Conservation (phyloP, 495 filamentous ascomycete genomes). For the Letharia lupina region DNA sequence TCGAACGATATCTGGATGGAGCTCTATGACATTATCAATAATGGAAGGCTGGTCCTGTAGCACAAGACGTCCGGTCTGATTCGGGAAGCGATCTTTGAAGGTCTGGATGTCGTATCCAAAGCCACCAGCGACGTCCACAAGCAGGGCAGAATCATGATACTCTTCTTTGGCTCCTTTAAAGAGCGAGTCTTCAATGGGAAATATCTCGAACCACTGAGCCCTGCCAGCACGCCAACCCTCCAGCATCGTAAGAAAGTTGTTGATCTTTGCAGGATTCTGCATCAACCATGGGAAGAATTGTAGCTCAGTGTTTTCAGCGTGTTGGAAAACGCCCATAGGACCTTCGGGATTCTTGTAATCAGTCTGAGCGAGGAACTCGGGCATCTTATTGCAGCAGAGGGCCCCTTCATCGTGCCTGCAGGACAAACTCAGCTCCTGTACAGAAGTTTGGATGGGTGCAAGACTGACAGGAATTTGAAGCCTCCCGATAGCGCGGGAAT, state of each 20-base stretch:
- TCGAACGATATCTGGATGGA: slow-evolving; percentile 17
- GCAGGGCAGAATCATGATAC: slow-evolving; percentile 22
- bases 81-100: slow-evolving; percentile 27
- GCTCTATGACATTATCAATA: slow-evolving; percentile 1
- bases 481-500: neutral
- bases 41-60: slow-evolving; percentile 25
- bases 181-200: slow-evolving; percentile 32
- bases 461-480: neutral
- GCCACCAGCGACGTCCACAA: slow-evolving; percentile 29
- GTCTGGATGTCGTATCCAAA: slow-evolving; percentile 22
- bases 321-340: slow-evolving; percentile 23
- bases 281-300: slow-evolving; percentile 23
- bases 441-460: neutral
- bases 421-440: neutral
- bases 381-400: slow-evolving; percentile 10
- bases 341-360: slow-evolving; percentile 33
- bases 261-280: slow-evolving; percentile 7
- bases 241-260: slow-evolving; percentile 11
- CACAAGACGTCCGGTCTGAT: slow-evolving; percentile 18
- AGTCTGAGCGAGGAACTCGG: slow-evolving; percentile 29
- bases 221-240: slow-evolving; percentile 31
- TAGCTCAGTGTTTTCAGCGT: slow-evolving; percentile 26
- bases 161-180: slow-evolving; percentile 21
- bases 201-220: slow-evolving; percentile 35
- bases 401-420: slow-evolving; percentile 5